Conservation (phyloP, 2,329 filamentous ascomycete species). For the Diaporthe sp. region DNA sequence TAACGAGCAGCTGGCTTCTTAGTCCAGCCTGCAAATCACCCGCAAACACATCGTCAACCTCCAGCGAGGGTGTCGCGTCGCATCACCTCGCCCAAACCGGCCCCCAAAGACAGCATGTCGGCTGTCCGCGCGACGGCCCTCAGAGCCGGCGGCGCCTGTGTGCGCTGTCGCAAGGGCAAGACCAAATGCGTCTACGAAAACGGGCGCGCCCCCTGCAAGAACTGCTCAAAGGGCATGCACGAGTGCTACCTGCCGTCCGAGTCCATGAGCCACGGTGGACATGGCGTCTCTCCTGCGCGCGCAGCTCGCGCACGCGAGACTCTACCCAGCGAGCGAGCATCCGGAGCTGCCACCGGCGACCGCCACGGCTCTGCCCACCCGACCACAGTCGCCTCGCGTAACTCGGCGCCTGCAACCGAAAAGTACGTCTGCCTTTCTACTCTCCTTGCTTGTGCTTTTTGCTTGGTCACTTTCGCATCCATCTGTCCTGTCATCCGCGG, state of each 20-base stretch:
- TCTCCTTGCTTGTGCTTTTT: conserved; percentile 19
- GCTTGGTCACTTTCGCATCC: conserved; percentile 32
- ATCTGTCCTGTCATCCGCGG: conserved; percentile 12
- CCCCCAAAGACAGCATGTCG: conserved; percentile 53
- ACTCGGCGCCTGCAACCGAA: conserved; percentile 62
- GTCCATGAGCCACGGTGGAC: conserved; percentile 68
- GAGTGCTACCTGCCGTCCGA: conserved; percentile 74
- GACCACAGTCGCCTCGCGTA: conserved; percentile 61
- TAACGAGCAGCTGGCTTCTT: not conserved
- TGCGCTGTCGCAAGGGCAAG: conserved; percentile 75
- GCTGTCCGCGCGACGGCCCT: conserved; percentile 71
- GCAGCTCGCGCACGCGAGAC: conserved; percentile 66
- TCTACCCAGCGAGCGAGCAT: conserved; percentile 65
- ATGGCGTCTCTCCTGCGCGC: conserved; percentile 70
- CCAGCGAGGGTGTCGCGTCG: not conserved
- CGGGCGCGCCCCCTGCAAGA: conserved; percentile 72
- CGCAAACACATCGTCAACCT: not conserved
- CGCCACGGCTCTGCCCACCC: conserved; percentile 56
- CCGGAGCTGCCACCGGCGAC: conserved; percentile 55
- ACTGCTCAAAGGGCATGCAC: conserved; percentile 75
- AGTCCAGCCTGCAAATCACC: not conserved
- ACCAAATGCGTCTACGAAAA: conserved; percentile 76
- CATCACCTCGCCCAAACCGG: not conserved
- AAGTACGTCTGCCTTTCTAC: conserved; percentile 62
- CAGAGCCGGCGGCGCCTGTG: conserved; percentile 72